phyloP scores from a whole-genome alignment of 139 green algal species.

The Closterium sp. region DNA sequence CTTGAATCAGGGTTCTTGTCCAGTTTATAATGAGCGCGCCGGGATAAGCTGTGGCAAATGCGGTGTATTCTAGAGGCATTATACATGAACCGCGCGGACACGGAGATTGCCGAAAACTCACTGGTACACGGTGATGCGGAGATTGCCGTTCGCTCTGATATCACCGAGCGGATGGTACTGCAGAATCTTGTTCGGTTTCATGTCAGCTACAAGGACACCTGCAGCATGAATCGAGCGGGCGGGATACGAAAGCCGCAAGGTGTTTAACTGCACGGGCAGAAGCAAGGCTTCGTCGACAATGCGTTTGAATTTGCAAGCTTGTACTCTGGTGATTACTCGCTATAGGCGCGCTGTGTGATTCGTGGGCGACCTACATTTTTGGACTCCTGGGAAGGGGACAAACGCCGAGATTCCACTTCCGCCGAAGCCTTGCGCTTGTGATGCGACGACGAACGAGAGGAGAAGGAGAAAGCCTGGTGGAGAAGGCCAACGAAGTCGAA shows the following conservation, averaged over 20 bases:
- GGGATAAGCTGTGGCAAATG: no score
- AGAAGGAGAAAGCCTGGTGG: neutral
- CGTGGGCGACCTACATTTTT: neutral
- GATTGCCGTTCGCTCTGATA: neutral
- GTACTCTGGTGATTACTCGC: no score
- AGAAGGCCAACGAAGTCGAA: no score
- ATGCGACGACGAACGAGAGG: neutral
- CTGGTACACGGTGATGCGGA: neutral
- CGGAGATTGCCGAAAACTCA: neutral
- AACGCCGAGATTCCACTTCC: neutral
- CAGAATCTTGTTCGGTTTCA: neutral
- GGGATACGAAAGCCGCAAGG: neutral
- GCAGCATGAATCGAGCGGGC: neutral
- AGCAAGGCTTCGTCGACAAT: no score
- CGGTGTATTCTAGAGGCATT: no score
- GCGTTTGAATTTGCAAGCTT: no score
- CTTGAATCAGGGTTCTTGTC: no score
- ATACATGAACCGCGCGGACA: no score
- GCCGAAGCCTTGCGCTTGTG: neutral
- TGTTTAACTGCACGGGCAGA: neutral
- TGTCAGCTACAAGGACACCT: neutral
- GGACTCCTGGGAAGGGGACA: neutral
- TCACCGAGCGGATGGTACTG: neutral
- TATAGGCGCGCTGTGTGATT: no score
- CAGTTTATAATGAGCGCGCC: no score